A percentile compares a stretch with the other conserved stretches of the same genome.
Evolutionary conservation across 805 yeast genomes (phyloP).

Genomic region (Osmozyma mogii): DNA sequence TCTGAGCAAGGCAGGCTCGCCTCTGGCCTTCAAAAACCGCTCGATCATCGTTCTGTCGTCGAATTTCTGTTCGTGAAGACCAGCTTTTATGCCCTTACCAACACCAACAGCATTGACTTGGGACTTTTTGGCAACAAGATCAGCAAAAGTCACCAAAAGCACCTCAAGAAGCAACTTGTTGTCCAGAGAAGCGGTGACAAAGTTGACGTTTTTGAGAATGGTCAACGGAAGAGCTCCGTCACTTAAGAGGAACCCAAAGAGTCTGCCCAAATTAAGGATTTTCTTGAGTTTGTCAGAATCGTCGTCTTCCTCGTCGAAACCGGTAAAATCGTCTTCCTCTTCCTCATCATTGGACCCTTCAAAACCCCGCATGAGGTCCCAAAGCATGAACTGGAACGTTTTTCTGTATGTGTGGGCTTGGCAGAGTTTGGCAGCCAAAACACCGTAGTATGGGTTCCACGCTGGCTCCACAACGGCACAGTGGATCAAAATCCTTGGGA

Average conservation of each 20-base stretch:
- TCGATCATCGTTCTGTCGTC: constrained; percentile 45
- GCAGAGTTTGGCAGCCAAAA: constrained; percentile 71
- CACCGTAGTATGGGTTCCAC: constrained; percentile 85
- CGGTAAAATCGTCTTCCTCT: constrained; percentile 34
- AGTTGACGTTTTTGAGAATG: constrained; percentile 63
- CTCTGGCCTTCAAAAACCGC: constrained; percentile 46
- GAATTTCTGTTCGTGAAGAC: constrained; percentile 30
- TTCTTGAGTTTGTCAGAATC: constrained; percentile 53
- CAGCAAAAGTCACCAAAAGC: constrained; percentile 58
- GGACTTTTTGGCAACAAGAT: constrained; percentile 55
- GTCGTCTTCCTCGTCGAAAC: constrained; percentile 29
- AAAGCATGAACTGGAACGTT: constrained; percentile 78
- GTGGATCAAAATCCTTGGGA: constrained; percentile 77
- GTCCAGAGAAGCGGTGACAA: constrained; percentile 60
- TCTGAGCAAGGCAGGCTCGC: constrained; percentile 48
- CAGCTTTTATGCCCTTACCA: constrained; percentile 23
- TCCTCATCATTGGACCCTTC: constrained; percentile 37
- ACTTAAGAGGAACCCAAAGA: constrained; percentile 69
- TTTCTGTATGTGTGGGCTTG: constrained; percentile 68
- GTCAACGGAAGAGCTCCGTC: constrained; percentile 71
- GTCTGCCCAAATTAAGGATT: constrained; percentile 66
- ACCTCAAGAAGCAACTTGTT: constrained; percentile 66
- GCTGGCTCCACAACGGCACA: constrained; percentile 77
- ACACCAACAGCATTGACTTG: constrained; percentile 41
- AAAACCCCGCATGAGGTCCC: constrained; percentile 76